Base-by-base conservation (phyloP, 2,329 filamentous ascomycete species). In the Botrytis cinerea region DNA sequence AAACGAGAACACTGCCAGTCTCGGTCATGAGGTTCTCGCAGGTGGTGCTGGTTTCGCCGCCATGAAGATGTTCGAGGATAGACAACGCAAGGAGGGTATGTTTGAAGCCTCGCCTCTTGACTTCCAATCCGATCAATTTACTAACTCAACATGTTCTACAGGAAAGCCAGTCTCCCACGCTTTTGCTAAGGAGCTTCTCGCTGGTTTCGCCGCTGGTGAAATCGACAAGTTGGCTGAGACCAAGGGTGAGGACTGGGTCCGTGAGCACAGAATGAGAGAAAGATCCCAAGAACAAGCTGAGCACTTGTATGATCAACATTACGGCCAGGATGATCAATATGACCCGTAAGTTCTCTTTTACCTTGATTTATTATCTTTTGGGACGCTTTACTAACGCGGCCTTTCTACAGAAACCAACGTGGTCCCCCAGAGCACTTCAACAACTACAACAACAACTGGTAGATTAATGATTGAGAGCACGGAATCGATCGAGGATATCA, bases 1-100 rank as follows among this genome's bases (percentile, higher is more conserved):
- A 79, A 78, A 82, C 59, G 18, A 73, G 45, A 73, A 92, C 83
- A 76, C 70, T 75, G 93, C 84, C 84, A 93, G 87, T 80, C 84
- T 93, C 80, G 87, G 88, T 78, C 93, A 95, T 83, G 92, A 96
- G 84, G 80, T 93, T 66, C 81, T 95, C 73, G 92, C 90, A 76
- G 92, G 92, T 75, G 93, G 90, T 73, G 93, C 92, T 73, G 89
- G 91, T 75, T 95, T 95, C 81, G 91, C 89, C 76, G 93, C 90
- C 79, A 92, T 95, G 88, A 94, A 94, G 86, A 85, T 90, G 35
- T 95, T 90, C 79, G 92, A 95, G 84, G 90, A 94, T 82, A 86
- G 88, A 79, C 91, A 94, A 84, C 90, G 91, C 79, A 85, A 84
- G 73, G 86, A 93, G 81, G 92, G 90, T 90, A 84, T 40, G 84